These are phyloP conservation scores for Aspergillus sparsus DNA, from an alignment of 495 filamentous ascomycete genomes.

Conservation along the genomic window DNA sequence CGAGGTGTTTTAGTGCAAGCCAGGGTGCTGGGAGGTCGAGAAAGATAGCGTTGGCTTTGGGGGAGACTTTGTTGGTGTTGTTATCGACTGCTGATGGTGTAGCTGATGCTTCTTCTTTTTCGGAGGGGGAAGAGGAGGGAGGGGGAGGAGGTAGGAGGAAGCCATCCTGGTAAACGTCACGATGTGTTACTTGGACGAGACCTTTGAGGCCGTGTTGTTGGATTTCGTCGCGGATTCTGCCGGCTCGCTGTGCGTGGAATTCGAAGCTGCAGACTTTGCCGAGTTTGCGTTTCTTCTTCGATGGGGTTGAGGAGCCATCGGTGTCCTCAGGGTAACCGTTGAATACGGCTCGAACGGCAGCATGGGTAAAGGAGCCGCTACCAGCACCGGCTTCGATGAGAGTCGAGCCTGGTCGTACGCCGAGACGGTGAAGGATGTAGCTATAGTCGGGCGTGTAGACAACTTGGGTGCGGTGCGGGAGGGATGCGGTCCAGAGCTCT, in stretches of 20 bases:
- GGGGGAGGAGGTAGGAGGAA: conserved; percentile 70
- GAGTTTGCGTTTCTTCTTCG: conserved; percentile 32
- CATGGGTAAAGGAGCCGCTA: conserved; percentile 94
- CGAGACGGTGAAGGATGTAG: conserved; percentile 86
- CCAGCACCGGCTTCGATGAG: conserved; percentile 94
- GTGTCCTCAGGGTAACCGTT: conserved; percentile 63
- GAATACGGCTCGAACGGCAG: conserved; percentile 82
- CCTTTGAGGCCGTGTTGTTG: conserved; percentile 67
- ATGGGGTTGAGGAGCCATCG: conserved; percentile 19
- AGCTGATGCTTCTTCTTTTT: neutral
- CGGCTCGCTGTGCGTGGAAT: conserved; percentile 77
- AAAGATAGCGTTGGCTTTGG: conserved; percentile 80
- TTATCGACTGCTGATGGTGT: neutral
- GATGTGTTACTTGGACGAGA: conserved; percentile 79
- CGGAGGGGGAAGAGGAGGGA: no score
- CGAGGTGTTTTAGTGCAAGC: conserved; percentile 82
- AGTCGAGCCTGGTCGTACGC: conserved; percentile 73
- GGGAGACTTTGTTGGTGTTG: conserved; percentile 31
- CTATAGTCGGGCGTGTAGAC: conserved; percentile 98
- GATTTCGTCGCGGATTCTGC: conserved; percentile 73
- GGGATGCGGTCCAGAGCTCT: conserved; percentile 84
- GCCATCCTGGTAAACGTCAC: conserved; percentile 87
- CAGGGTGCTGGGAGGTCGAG: conserved; percentile 93
- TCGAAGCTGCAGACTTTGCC: conserved; percentile 94
- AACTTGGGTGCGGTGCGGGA: conserved; percentile 94